Evolutionary conservation across 371 early-diverging fungal genomes (phyloP), one percentile per base, ranked within the genome.

Genomic region (Rhizopus microsporus): DNA sequence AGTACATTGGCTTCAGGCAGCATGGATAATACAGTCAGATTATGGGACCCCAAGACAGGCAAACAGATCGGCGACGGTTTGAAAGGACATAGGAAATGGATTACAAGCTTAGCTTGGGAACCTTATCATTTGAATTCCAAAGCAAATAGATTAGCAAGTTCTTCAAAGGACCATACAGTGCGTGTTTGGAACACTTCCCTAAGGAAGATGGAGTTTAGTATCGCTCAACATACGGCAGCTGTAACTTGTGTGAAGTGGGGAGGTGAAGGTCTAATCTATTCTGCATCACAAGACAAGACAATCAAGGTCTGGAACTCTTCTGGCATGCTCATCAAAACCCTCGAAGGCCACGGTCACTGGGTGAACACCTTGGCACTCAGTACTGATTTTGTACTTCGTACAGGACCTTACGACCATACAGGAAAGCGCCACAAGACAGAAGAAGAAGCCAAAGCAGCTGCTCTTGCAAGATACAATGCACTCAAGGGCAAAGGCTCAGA

Each of bases 201-300:
- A 29, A 86, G 95, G 47, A 84, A 88, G 35, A 80, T 89, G 54
- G 69, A 89, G 7, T 84, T 95, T 53, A 84, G 93, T 9, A 79
- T 98, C 52, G 67, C 95, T 29, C 87, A 91, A 62, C 99, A 96
- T 73, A 93, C 97, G 0, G 90, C 90, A 4, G 89, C 95, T 7
- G 92, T 97, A 12, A 92, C 93, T 55, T 90, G 94, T 72, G 88
- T 95, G 43, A 88, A 91, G 66, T 96, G 98, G 97, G 95, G 95
- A 53, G 97, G 98, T 37, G 91, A 94, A 68, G 95, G 98, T 16
- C 70, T 92, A 56, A 82, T 99, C 59, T 95, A 95, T 75, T 87
- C 97, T 35, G 93, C 89, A 35, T 92, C 94, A 46, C 86, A 93
- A 62, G 94, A 97, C 76, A 90, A 94, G 72, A 85, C 92, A 39